These are phyloP conservation scores for Yarrowia phangngaensis DNA, from an alignment of 805 yeast genomes.

Conservation along the genomic window DNA sequence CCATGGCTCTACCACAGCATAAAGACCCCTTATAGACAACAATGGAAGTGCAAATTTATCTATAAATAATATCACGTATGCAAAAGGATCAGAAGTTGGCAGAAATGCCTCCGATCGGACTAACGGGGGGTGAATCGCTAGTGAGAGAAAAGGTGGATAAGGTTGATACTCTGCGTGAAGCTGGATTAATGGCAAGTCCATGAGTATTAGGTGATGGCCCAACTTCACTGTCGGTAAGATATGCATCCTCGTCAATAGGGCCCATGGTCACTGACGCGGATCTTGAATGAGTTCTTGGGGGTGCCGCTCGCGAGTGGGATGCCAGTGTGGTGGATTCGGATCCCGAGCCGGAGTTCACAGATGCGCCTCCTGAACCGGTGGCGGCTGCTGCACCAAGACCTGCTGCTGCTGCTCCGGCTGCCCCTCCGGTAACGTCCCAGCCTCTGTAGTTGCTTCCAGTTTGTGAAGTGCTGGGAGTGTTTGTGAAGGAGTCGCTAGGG, in stretches of 20 bases:
- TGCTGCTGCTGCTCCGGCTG: conserved; percentile 2
- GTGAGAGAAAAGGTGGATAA: conserved; percentile 6
- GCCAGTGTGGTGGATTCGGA: too few species aligned
- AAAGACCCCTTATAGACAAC: too few species aligned
- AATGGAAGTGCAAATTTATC: too few species aligned
- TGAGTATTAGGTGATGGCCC: conserved; percentile 18
- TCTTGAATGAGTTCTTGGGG: conserved; percentile 5
- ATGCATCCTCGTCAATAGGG: conserved; percentile 7
- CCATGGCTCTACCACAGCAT: too few species aligned
- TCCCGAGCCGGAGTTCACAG: conserved; percentile 12
- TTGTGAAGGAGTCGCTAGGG: conserved; percentile 12
- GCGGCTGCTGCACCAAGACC: conserved; percentile 1
- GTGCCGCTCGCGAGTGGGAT: conserved; percentile 6
- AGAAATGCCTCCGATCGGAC: conserved; percentile 14
- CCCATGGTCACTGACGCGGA: conserved; percentile 17
- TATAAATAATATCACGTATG: too few species aligned
- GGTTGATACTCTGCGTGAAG: conserved; percentile 1
- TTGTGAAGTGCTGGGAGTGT: conserved; percentile 8
- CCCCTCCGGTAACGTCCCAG: conserved; percentile 17
- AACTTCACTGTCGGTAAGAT: not conserved
- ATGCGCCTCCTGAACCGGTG: not conserved
- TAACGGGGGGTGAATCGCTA: conserved; percentile 15
- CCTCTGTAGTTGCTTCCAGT: conserved; percentile 7
- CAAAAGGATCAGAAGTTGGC: conserved; percentile 2
- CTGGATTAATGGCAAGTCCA: conserved; percentile 4